phyloP scores from a whole-genome alignment of 768 basidiomycete genomes.

The Boletus edulis region DNA sequence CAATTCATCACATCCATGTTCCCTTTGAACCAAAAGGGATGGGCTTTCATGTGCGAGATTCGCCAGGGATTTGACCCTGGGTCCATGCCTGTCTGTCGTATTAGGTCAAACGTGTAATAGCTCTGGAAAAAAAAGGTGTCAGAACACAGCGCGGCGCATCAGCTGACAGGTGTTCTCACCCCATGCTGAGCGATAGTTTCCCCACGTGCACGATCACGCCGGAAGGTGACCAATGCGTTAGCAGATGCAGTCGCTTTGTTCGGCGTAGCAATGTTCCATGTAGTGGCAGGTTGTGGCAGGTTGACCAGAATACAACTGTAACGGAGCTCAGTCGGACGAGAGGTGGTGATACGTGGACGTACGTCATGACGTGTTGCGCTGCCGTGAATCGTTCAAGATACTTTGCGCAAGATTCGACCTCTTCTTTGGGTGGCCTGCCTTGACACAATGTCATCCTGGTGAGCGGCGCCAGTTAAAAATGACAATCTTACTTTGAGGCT shows the following conservation, averaged over 20 bases:
- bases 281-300: conserved; percentile 24
- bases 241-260: conserved; percentile 23
- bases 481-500: conserved; percentile 12
- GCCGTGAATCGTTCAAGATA: conserved; percentile 22
- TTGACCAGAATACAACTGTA: conserved; percentile 24
- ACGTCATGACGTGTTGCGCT: conserved; percentile 26
- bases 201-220: conserved; percentile 25
- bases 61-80: conserved; percentile 24
- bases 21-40: conserved; percentile 29
- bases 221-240: conserved; percentile 21
- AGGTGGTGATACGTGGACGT: background rate
- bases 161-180: conserved; percentile 8
- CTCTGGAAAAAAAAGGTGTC: conserved; percentile 4
- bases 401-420: conserved; percentile 21
- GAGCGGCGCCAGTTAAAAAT: background rate
- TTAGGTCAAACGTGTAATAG: conserved; percentile 26
- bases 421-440: conserved; percentile 17
- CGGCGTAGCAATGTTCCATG: conserved; percentile 21
- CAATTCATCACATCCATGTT: conserved; percentile 24
- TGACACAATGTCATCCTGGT: conserved; percentile 2
- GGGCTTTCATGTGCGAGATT: conserved; percentile 24
- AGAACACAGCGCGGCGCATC: background rate
- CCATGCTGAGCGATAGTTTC: conserved; percentile 22
- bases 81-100: conserved; percentile 13
- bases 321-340: background rate